phyloP scores from a whole-genome alignment of 2,329 filamentous ascomycete genomes.

The Aspergillus cejpii region DNA sequence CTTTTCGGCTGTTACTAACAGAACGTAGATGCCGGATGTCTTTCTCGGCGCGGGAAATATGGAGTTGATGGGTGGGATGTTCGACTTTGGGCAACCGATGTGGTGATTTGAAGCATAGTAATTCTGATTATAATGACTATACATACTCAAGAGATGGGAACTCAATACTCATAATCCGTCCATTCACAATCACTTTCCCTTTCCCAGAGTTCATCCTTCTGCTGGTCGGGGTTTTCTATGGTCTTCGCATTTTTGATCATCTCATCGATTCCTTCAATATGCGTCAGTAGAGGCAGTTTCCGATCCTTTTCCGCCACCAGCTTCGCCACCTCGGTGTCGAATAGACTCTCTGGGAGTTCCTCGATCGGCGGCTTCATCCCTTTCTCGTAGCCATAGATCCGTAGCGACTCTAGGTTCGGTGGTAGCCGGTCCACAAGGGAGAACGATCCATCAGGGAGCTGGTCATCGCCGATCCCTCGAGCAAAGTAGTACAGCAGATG shows the following conservation, averaged over 20 bases:
- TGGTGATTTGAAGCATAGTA: neutral
- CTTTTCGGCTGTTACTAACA: neutral
- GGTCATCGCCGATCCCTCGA: neutral
- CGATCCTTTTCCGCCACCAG: neutral
- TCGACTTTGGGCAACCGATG: conserved; percentile 1
- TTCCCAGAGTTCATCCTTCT: neutral
- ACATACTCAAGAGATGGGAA: neutral
- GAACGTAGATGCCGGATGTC: conserved; percentile 25
- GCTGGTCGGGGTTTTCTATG: neutral
- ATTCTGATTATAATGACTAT: neutral
- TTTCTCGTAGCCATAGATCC: neutral
- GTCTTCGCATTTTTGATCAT: neutral
- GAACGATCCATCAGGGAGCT: neutral
- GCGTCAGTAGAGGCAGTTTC: neutral
- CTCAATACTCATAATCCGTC: neutral
- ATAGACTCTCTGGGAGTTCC: neutral
- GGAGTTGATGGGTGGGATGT: conserved; percentile 17
- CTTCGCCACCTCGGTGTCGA: neutral
- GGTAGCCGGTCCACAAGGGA: neutral
- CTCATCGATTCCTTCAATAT: neutral
- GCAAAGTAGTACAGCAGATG: conserved; percentile 1
- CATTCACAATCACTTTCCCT: neutral
- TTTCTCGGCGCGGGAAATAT: conserved; percentile 21
- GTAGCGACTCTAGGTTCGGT: neutral
- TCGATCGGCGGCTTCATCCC: neutral